Evolutionary conservation across 2,329 filamentous ascomycete genomes (phyloP).

Genomic region (Alternaria sp.): DNA sequence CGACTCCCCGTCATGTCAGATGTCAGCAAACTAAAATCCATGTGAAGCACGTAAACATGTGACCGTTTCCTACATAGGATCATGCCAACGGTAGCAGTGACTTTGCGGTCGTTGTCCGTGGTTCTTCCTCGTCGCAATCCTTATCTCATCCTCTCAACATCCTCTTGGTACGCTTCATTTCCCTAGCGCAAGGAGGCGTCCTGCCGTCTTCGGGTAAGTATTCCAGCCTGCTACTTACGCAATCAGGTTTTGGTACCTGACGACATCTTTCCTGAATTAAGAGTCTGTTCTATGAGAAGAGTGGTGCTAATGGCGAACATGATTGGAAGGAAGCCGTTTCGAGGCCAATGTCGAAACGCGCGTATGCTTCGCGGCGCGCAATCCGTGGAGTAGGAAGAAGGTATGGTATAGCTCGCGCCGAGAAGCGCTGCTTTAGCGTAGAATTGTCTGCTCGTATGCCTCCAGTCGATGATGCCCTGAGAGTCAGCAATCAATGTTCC

Average conservation of each 20-base stretch:
- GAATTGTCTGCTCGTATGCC: background rate
- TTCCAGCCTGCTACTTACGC: conserved; percentile 3
- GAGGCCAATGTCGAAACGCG: background rate
- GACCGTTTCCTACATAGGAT: background rate
- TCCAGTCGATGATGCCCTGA: background rate
- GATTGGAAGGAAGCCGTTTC: background rate
- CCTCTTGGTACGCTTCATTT: conserved; percentile 1
- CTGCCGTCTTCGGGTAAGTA: conserved; percentile 7
- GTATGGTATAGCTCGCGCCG: background rate
- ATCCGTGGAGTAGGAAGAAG: background rate
- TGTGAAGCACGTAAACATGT: conserved; percentile 20
- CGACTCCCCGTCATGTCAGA: background rate
- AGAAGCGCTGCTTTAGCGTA: background rate
- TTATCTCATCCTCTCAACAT: background rate
- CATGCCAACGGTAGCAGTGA: background rate
- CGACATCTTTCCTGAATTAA: background rate
- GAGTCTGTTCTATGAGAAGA: background rate
- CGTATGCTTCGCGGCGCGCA: background rate
- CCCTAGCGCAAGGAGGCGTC: conserved; percentile 13
- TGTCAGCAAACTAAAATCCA: background rate
- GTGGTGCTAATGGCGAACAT: background rate
- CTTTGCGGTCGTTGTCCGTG: background rate
- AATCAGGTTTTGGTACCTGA: background rate
- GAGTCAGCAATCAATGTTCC: background rate
- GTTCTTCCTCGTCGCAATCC: background rate